These are phyloP conservation scores for Boechera divaricarpa DNA, from an alignment of 345 rosid genomes.

Conservation along the genomic window DNA sequence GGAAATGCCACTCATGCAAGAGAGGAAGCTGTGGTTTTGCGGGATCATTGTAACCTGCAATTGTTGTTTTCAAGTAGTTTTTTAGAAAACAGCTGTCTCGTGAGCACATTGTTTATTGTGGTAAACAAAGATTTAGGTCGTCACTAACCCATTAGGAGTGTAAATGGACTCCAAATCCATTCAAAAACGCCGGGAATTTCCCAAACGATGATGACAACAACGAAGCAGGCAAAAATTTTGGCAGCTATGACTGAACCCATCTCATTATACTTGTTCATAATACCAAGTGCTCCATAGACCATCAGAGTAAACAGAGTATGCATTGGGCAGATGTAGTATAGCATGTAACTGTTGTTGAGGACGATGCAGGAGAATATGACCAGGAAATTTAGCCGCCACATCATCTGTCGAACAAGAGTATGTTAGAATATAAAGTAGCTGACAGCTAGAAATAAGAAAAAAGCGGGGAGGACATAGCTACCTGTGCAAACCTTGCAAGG, in stretches of 20 bases:
- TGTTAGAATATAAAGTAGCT: constrained; percentile 39
- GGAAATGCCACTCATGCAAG: constrained; percentile 99
- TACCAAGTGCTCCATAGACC: constrained; percentile 97
- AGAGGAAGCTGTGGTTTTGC: constrained; percentile 71
- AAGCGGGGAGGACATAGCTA: constrained; percentile 37
- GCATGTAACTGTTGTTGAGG: constrained; percentile 88
- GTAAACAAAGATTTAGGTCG: constrained; percentile 29
- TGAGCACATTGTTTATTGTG: constrained; percentile 26
- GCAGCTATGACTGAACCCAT: constrained; percentile 74
- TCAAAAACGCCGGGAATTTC: constrained; percentile 96
- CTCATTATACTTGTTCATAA: constrained; percentile 89
- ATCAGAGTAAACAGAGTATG: constrained; percentile 98
- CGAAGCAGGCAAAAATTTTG: constrained; percentile 75
- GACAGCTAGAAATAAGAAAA: constrained; percentile 20
- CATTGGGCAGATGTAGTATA: constrained; percentile 99
- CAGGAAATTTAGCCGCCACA: constrained; percentile 99
- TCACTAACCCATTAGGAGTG: constrained; percentile 81
- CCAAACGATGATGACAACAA: constrained; percentile 88
- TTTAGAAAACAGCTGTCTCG: not conserved
- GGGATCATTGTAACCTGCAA: constrained; percentile 92
- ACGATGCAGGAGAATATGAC: constrained; percentile 84
- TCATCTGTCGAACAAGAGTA: constrained; percentile 72
- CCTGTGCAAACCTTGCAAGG: constrained; percentile 96
- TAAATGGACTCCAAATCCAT: constrained; percentile 90
- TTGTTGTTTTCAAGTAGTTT: constrained; percentile 24